Percentiles rank a stretch among this genome's conserved stretches.
Conservation (phyloP, 2,329 filamentous ascomycete species). For the Penicillium sp. region DNA sequence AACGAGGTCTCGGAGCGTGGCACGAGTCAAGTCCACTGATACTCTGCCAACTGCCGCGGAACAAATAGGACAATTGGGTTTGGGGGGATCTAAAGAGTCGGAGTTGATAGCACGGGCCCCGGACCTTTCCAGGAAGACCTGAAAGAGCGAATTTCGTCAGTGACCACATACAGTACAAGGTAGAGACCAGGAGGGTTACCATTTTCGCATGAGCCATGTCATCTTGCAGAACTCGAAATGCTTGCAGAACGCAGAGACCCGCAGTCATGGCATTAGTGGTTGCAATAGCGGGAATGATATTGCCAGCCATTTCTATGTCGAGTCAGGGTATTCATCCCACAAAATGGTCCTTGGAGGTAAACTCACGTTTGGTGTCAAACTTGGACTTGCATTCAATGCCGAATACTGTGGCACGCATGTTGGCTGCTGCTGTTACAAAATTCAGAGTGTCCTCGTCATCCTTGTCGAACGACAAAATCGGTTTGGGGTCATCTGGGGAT, state of each 20-base stretch:
- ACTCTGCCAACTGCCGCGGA: constrained; percentile 67
- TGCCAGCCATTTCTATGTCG: constrained; percentile 82
- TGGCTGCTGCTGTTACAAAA: constrained; percentile 87
- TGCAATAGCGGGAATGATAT: constrained; percentile 97
- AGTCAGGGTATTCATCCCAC: constrained; percentile 5
- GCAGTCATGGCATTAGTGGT: constrained; percentile 97
- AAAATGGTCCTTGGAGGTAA: background rate
- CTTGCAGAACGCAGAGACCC: constrained; percentile 83
- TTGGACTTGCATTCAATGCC: constrained; percentile 83
- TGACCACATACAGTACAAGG: background rate
- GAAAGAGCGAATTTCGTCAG: constrained; percentile 2
- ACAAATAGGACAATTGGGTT: constrained; percentile 80
- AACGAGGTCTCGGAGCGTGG: constrained; percentile 76
- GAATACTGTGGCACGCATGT: constrained; percentile 85
- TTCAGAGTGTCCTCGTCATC: constrained; percentile 93
- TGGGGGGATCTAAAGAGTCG: constrained; percentile 61
- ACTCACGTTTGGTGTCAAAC: constrained; percentile 81
- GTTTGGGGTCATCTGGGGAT: constrained; percentile 36
- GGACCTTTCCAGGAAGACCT: constrained; percentile 74
- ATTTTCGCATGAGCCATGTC: constrained; percentile 72
- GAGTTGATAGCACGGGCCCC: constrained; percentile 59
- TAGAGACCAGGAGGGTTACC: constrained; percentile 45
- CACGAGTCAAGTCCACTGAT: constrained; percentile 64
- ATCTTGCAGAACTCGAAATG: constrained; percentile 81
- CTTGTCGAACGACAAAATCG: constrained; percentile 87